Conservation (phyloP, 129 eudicot genomes). For the Solidago caesia region DNA sequence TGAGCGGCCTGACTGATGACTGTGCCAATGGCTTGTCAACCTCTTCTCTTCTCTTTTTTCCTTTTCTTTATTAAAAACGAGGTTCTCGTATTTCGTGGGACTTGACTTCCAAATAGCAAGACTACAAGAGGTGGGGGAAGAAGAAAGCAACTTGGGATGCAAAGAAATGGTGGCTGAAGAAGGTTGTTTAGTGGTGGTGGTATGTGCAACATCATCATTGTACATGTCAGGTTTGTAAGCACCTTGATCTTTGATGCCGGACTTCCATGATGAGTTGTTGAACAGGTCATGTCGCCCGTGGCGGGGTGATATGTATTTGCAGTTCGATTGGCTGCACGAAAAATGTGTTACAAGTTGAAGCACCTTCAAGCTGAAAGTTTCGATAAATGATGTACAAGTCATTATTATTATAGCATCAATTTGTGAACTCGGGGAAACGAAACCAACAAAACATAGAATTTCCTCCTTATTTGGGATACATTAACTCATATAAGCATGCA, state of each 20-base stretch:
- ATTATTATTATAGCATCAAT: neutral
- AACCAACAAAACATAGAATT: neutral
- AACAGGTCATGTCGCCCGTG: constrained; percentile 59
- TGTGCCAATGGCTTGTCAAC: neutral
- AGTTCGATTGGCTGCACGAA: constrained; percentile 65
- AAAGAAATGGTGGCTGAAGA: neutral
- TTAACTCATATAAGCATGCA: neutral
- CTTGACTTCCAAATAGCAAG: neutral
- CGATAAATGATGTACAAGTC: constrained; percentile 6
- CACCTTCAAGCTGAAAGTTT: neutral
- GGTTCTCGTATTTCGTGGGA: too few species aligned
- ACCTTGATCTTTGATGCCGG: constrained; percentile 33
- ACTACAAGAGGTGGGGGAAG: neutral
- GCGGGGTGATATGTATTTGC: constrained; percentile 47
- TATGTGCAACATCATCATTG: constrained; percentile 46
- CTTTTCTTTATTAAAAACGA: neutral
- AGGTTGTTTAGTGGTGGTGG: neutral
- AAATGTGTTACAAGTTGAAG: constrained; percentile 3
- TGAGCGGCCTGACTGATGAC: neutral
- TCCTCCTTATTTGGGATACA: neutral
- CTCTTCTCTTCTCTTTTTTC: constrained; percentile 4
- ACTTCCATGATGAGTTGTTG: constrained; percentile 38
- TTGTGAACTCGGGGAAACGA: neutral
- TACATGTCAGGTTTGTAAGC: constrained; percentile 69
- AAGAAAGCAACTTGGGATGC: neutral